A percentile compares a stretch with the other conserved stretches of the same genome.
phyloP scores from a whole-genome alignment of 345 rosid species.

The Hibiscus syriacus region DNA sequence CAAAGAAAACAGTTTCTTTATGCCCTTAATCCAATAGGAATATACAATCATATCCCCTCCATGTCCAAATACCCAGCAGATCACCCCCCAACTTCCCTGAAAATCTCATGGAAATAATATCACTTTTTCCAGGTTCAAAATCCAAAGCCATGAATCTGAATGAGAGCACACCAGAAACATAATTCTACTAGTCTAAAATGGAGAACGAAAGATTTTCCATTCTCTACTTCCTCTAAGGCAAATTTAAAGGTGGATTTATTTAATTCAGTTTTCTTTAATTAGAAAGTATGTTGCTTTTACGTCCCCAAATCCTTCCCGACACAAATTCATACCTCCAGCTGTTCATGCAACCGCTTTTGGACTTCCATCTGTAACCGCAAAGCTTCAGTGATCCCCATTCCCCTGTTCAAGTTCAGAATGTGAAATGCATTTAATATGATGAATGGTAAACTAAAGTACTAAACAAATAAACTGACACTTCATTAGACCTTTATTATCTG shows the following conservation, averaged over 20 bases:
- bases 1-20: background rate
- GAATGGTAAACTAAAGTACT: background rate
- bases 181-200: background rate
- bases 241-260: background rate
- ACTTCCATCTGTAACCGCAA: constrained; percentile 79
- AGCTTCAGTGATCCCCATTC: constrained; percentile 73
- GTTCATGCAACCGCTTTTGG: constrained; percentile 85
- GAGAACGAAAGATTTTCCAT: background rate
- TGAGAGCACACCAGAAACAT: background rate
- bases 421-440: background rate
- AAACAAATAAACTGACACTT: background rate
- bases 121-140: background rate
- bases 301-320: background rate
- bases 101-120: background rate
- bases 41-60: background rate
- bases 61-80: background rate
- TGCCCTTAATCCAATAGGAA: background rate
- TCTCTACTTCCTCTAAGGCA: background rate
- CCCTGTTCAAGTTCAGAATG: constrained; percentile 33
- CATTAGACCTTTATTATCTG: background rate
- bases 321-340: constrained; percentile 67
- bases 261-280: background rate
- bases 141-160: background rate
- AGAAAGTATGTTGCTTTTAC: background rate
- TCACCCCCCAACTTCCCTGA: background rate